Evolutionary conservation across 768 basidiomycete species (phyloP), one percentile per base, ranked within the genome.

Genomic region (Lactifluus subvellereus): DNA sequence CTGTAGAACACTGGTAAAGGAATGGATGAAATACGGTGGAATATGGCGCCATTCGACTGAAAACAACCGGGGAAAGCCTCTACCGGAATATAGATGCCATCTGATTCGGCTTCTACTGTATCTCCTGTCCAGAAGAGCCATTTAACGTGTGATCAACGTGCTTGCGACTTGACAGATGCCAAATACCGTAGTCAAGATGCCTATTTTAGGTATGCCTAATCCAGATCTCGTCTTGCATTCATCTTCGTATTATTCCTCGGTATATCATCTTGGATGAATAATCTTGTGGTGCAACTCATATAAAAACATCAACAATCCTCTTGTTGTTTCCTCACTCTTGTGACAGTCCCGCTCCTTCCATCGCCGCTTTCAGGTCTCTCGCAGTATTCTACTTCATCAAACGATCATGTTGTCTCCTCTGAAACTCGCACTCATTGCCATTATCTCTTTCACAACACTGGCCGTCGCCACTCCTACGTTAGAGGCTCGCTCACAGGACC

Each of bases 341-440:
- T 48, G 22, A 49, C 58, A 20, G 18, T 35, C 10, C n/a, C 47
- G 7, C 53, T 51, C 27, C 18, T 30, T 50, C 20, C 22, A n/a
- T 30, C 16, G 47, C 52, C 10, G 30, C 51, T 55, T 48, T 54
- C 52, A 14, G 27, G 16, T 20, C 10, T 18, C 22, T 9, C 38
- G 8, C 45, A 6, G 22, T 30, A 27, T 49, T 33, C 48, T 49
- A 8, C 16, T 13, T 11, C 35, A 22, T 32, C 38, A 47, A 47
- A 10, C 20, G 22, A 18, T 3, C 38, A 64, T 64, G 62, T 18
- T 60, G 7, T 60, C 45, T 54, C 51, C 32, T 27, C 2, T 54
- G 27, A 64, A 64, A 11, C 4, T 64, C 27, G 42, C 58, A 30
- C 58, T 64, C 48, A 54, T 64, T 45, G 18, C 49, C 33, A n/a